phyloP scores from a whole-genome alignment of 2,329 filamentous ascomycete species.

The Gaeumannomyces tritici region DNA sequence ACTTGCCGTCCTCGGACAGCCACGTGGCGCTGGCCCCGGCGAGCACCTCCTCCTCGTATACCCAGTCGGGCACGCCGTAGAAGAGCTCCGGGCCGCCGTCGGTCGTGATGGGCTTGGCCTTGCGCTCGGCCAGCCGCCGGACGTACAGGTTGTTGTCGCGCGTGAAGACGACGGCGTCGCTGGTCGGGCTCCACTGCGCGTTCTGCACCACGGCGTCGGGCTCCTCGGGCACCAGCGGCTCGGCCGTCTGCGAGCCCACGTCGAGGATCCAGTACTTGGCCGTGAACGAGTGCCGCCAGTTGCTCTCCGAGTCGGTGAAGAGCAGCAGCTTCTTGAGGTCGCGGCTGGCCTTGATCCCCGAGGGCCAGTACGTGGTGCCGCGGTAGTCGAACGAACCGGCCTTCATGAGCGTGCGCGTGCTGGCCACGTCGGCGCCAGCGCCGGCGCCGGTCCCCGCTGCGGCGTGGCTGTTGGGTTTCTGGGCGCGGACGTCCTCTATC shows the following conservation, averaged over 20 bases:
- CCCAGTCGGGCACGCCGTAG: conserved; percentile 96
- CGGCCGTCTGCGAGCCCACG: conserved; percentile 65
- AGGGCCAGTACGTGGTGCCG: conserved; percentile 44
- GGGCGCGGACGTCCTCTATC: conserved; percentile 71
- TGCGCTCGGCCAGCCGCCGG: conserved; percentile 47
- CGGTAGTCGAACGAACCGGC: conserved; percentile 50
- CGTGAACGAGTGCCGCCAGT: conserved; percentile 86
- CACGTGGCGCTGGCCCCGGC: conserved; percentile 73
- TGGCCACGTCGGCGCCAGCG: conserved; percentile 21
- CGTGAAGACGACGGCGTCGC: conserved; percentile 83
- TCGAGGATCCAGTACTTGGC: conserved; percentile 89
- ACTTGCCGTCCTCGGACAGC: conserved; percentile 89
- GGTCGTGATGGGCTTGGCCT: conserved; percentile 64
- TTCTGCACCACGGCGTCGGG: conserved; percentile 63
- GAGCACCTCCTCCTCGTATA: conserved; percentile 83
- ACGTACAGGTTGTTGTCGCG: conserved; percentile 84
- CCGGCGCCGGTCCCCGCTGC: conserved; percentile 17
- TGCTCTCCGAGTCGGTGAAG: conserved; percentile 59
- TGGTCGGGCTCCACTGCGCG: conserved; percentile 80
- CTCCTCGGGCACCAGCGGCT: conserved; percentile 66
- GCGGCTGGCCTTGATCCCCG: conserved; percentile 63
- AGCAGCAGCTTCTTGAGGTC: conserved; percentile 81
- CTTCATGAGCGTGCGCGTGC: conserved; percentile 68
- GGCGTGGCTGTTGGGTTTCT: conserved; percentile 23
- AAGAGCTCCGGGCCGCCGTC: conserved; percentile 86